These are phyloP conservation scores for Nepenthes gracilis DNA, from an alignment of 148 eudicot species.

Conservation along the genomic window DNA sequence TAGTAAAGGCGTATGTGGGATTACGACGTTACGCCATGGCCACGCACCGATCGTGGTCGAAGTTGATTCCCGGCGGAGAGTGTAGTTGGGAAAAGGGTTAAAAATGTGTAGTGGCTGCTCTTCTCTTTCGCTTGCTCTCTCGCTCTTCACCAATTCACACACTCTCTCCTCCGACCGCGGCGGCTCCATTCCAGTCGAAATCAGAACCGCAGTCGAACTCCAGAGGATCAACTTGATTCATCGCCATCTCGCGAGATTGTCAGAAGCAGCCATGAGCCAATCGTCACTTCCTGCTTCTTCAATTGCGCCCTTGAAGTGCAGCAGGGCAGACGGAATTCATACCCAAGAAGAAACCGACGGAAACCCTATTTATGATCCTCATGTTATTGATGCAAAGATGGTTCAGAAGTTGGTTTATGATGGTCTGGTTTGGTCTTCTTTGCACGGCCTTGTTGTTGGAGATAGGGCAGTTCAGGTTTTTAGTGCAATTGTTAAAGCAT, in stretches of 20 bases:
- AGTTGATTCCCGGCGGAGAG: no score
- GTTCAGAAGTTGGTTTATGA: conserved; percentile 51
- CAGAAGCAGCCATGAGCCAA: conserved; percentile 14
- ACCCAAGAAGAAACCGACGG: conserved; percentile 14
- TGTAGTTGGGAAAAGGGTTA: no score
- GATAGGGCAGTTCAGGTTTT: conserved; percentile 57
- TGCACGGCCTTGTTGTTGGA: conserved; percentile 85
- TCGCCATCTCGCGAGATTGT: no score
- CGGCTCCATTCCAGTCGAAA: conserved; percentile 8
- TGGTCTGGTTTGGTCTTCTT: conserved; percentile 77
- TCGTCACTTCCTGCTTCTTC: conserved; percentile 10
- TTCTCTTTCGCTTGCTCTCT: conserved; percentile 3
- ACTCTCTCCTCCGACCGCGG: conserved; percentile 5
- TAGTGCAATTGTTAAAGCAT: background rate
- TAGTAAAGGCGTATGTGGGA: no score
- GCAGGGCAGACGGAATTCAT: conserved; percentile 11
- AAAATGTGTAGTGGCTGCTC: conserved; percentile 22
- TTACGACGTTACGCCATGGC: no score
- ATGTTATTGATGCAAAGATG: conserved; percentile 39
- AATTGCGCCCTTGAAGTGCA: conserved; percentile 14
- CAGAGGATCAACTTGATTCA: background rate
- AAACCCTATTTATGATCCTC: conserved; percentile 38
- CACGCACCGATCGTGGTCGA: no score
- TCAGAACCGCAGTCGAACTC: conserved; percentile 3
- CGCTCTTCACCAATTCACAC: conserved; percentile 6